Evolutionary conservation across 2,329 filamentous ascomycete genomes (phyloP).

Genomic region (Colletotrichum camelliae): DNA sequence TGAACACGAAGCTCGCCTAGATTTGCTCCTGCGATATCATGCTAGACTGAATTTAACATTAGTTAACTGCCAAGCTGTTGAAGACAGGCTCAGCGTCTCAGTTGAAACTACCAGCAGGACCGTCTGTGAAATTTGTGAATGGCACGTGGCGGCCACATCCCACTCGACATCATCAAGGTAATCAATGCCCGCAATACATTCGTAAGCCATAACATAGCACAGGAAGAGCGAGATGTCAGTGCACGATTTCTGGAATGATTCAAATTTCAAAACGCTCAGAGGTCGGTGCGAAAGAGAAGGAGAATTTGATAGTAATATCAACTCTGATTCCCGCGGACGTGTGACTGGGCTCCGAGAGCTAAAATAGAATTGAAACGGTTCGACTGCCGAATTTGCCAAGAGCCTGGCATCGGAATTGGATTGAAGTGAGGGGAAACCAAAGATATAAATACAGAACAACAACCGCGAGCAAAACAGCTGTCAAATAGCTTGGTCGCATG

Average conservation of each 20-base stretch:
- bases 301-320: not conserved
- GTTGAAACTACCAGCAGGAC: not conserved
- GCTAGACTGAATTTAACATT: not conserved
- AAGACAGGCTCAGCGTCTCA: not conserved
- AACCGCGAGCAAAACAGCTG: not conserved
- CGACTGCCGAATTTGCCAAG: not conserved
- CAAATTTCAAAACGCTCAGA: not conserved
- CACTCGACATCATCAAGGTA: not conserved
- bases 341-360: not conserved
- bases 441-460: not conserved
- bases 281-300: not conserved
- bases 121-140: not conserved
- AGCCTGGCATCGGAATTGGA: not conserved
- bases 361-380: not conserved
- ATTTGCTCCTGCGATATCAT: not conserved
- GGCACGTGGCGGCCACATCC: not conserved
- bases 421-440: not conserved
- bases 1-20: not conserved
- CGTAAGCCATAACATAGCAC: not conserved
- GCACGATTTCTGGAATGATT: not conserved
- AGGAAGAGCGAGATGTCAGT: not conserved
- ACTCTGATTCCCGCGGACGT: not conserved
- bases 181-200: not conserved
- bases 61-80: not conserved
- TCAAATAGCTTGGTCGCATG: not conserved